Evolutionary conservation across 2,329 filamentous ascomycete genomes (phyloP), one percentile per base, ranked within the genome.

Genomic region (Neofusicoccum umdonicola): DNA sequence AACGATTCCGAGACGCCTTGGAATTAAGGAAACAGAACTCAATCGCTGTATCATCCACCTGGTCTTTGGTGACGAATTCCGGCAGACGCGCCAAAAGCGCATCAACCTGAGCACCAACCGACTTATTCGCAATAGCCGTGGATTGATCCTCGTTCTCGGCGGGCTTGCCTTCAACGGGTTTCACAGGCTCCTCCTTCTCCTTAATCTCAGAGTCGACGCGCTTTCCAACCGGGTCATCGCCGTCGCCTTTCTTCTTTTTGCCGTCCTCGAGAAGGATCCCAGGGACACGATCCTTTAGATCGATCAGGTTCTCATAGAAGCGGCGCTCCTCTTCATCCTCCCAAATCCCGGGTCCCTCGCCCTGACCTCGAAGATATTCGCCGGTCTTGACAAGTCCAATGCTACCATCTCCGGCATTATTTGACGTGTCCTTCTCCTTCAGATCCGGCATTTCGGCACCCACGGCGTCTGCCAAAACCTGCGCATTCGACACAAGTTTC

Each of bases 1-100:
- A 85, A 56, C 95, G 87, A 76, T 99, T 99, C 37, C 96, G 88
- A 0, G 96, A 99, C 9, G 95, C 95, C 74, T 99, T 99, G 0
- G 95, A 99, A 76, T 99, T 99, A 66, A 99, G 83, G 73, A 97
- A 99, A 79, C 95, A 98, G 74, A 99, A 99, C 73, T 98, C 94
- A 67, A 97, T 90, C 7, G 96, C 95, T 52, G 91, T 88, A 75
- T 97, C 90, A 73, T 99, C 95, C 63, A 97, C 92, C 58, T 88
- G 83, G 58, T 99, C 96, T 74, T 97, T 98, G 72, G 87, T 94
- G 42, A 91, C 94, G 61, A 99, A 82, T 67, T 98, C 94, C 0
- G 93, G 93, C n/a, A 99, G 84, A 22, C 92, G 89, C 22, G 92
- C 86, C 35, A 99, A 82, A 44, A 99, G 83, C 15, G 92, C 90